Percentiles rank a stretch among this genome's conserved stretches.
Conservation (phyloP, 345 rosid genomes). For the Corchorus capsularis region DNA sequence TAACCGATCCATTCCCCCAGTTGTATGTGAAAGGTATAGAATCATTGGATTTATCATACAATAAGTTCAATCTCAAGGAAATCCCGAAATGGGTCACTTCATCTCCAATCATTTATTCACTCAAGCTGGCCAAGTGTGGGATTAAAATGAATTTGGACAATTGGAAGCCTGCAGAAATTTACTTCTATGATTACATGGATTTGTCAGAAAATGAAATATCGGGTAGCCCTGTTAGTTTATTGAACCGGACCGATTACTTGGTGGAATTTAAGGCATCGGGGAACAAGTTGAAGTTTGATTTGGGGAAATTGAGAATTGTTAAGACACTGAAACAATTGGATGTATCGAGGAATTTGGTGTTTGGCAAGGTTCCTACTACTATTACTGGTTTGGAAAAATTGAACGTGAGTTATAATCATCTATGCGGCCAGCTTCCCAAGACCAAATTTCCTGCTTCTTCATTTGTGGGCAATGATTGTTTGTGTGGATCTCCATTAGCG, state of each 20-base stretch:
- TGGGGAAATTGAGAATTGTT: conserved; percentile 45
- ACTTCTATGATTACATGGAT: conserved; percentile 77
- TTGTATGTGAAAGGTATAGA: conserved; percentile 77
- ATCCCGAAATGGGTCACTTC: conserved; percentile 82
- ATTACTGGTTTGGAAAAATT: conserved; percentile 45
- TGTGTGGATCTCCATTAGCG: conserved; percentile 58
- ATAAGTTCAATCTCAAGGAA: conserved; percentile 50
- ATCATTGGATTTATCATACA: conserved; percentile 69
- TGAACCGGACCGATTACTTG: conserved; percentile 61
- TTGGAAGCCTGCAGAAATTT: conserved; percentile 66
- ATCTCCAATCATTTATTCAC: conserved; percentile 65
- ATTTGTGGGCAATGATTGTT: conserved; percentile 52
- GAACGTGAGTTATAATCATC: conserved; percentile 61
- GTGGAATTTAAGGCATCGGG: conserved; percentile 55
- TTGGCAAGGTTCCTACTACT: conserved; percentile 55
- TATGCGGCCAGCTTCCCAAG: conserved; percentile 69
- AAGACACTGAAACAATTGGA: conserved; percentile 52
- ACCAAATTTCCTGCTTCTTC: conserved; percentile 54
- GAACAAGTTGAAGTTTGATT: conserved; percentile 53
- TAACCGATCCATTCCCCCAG: conserved; percentile 69
- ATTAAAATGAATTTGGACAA: conserved; percentile 51
- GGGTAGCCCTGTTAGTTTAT: conserved; percentile 49
- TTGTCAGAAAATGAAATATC: conserved; percentile 63
- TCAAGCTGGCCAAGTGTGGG: conserved; percentile 76
- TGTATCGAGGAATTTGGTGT: conserved; percentile 54